A percentile compares a stretch with the other conserved stretches of the same genome.
These are phyloP conservation scores for Primulina tabacum DNA, from an alignment of 257 asterid genomes.

Conservation along the genomic window DNA sequence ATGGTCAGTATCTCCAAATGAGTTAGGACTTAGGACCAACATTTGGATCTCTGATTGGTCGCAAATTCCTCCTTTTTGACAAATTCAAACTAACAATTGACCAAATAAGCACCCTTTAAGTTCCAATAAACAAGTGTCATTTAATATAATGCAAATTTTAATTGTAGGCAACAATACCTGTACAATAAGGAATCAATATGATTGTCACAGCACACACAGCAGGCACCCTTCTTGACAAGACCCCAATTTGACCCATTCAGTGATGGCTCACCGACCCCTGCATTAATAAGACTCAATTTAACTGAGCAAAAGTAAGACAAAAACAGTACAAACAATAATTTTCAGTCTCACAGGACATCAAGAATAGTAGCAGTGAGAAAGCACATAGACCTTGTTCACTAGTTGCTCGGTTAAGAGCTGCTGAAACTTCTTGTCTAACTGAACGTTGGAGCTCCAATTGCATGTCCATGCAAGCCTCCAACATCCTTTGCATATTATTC, in stretches of 20 bases:
- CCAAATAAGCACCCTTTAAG: too few species aligned
- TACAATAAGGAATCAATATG: constrained; percentile 54
- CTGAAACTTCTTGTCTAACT: constrained; percentile 91
- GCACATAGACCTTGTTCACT: not conserved
- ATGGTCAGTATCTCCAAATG: too few species aligned
- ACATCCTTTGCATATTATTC: not conserved
- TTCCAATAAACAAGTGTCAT: too few species aligned
- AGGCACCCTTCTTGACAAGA: constrained; percentile 65
- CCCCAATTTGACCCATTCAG: constrained; percentile 56
- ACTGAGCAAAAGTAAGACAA: too few species aligned
- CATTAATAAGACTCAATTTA: too few species aligned
- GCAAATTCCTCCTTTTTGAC: too few species aligned
- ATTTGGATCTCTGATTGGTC: too few species aligned
- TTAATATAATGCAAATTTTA: too few species aligned
- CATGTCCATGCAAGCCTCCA: constrained; percentile 33
- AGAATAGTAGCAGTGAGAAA: too few species aligned
- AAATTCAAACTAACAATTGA: too few species aligned
- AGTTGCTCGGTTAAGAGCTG: constrained; percentile 39
- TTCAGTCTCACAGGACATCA: not conserved
- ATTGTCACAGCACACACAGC: constrained; percentile 63
- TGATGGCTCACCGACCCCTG: constrained; percentile 13
- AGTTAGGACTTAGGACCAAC: too few species aligned
- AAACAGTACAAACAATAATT: too few species aligned
- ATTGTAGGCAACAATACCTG: constrained; percentile 57
- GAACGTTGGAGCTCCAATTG: constrained; percentile 95